These are phyloP conservation scores for Xylaria acuta DNA, from an alignment of 495 filamentous ascomycete species.

Conservation along the genomic window DNA sequence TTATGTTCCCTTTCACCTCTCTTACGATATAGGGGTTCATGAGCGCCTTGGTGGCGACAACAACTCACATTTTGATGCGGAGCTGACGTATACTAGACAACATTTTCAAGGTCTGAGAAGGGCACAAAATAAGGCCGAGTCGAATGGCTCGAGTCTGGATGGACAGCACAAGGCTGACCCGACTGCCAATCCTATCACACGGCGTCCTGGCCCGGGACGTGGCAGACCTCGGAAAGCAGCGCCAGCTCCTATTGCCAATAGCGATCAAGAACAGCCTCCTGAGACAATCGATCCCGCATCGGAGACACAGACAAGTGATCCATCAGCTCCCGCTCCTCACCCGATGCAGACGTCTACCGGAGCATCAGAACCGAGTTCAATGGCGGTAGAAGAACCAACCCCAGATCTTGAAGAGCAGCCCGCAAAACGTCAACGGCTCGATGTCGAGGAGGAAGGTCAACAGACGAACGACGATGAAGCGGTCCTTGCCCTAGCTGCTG, in stretches of 20 bases:
- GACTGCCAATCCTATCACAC: slow-evolving; percentile 55
- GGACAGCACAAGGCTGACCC: slow-evolving; percentile 48
- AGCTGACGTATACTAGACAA: slow-evolving; percentile 44
- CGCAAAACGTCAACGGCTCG: slow-evolving; percentile 48
- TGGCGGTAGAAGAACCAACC: slow-evolving; percentile 33
- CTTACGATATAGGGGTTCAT: neutral
- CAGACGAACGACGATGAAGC: slow-evolving; percentile 47
- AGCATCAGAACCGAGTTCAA: slow-evolving; percentile 25
- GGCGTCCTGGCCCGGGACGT: slow-evolving; percentile 55
- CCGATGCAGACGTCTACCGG: slow-evolving; percentile 26
- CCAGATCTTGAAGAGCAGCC: slow-evolving; percentile 38
- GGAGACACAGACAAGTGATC: slow-evolving; percentile 27
- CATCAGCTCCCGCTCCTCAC: slow-evolving; percentile 23
- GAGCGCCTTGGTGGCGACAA: neutral
- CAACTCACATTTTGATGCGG: neutral
- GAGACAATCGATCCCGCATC: slow-evolving; percentile 10
- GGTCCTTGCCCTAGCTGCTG: slow-evolving; percentile 46
- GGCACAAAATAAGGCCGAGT: slow-evolving; percentile 53
- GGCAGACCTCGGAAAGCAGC: slow-evolving; percentile 53
- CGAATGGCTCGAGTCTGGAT: slow-evolving; percentile 30
- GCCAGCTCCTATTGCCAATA: slow-evolving; percentile 17
- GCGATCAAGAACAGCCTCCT: slow-evolving; percentile 23
- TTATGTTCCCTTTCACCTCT: neutral
- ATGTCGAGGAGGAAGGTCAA: slow-evolving; percentile 17
- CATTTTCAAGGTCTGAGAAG: slow-evolving; percentile 59